phyloP scores from a whole-genome alignment of 2,329 filamentous ascomycete genomes.

The Sclerotinia minor region DNA sequence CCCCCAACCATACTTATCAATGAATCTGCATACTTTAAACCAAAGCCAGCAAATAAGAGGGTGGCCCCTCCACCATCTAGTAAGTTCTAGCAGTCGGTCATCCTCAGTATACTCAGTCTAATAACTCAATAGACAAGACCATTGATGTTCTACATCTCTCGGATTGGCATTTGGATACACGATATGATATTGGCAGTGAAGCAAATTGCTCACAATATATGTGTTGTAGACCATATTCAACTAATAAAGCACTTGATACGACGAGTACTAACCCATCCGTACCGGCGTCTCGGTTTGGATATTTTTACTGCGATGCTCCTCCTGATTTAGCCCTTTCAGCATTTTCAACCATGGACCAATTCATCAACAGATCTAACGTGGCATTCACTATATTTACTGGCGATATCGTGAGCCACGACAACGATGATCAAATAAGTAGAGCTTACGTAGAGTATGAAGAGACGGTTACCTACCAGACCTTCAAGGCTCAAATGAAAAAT shows the following conservation, averaged over 20 bases:
- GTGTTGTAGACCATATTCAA: constrained; percentile 32
- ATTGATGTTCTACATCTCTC: constrained; percentile 39
- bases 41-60: constrained; percentile 19
- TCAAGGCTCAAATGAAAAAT: constrained; percentile 36
- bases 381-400: constrained; percentile 41
- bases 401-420: constrained; percentile 40
- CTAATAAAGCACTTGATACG: constrained; percentile 19
- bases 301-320: constrained; percentile 25
- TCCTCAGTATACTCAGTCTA: not conserved
- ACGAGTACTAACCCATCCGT: constrained; percentile 18
- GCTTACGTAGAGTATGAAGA: constrained; percentile 40
- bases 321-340: constrained; percentile 25
- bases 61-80: constrained; percentile 16
- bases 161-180: constrained; percentile 40
- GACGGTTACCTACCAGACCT: constrained; percentile 35
- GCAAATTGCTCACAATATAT: constrained; percentile 38
- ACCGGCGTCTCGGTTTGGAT: constrained; percentile 23
- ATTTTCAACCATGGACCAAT: constrained; percentile 26
- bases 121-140: constrained; percentile 3
- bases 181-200: constrained; percentile 40
- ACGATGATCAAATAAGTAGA: constrained; percentile 34
- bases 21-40: constrained; percentile 21
- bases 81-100: not conserved
- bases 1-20: constrained; percentile 8
- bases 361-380: constrained; percentile 26